Evolutionary conservation across 345 rosid genomes (phyloP).

Genomic region (Euclidium syriacum): DNA sequence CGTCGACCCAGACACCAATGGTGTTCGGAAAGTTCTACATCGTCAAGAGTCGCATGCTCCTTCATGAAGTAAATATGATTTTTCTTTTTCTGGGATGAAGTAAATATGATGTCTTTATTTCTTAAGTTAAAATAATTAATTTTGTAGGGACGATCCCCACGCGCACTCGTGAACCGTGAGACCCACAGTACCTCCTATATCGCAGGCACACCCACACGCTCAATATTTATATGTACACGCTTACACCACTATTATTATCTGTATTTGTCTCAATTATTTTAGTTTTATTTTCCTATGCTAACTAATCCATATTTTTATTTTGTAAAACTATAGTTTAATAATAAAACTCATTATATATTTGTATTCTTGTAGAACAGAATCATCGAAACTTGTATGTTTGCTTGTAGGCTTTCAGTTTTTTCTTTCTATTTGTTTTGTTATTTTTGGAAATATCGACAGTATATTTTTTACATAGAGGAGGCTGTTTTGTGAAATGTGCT

Average conservation of each 20-base stretch:
- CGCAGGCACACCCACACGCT: slow-evolving; percentile 32
- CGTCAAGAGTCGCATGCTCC: no score
- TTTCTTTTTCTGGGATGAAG: not conserved
- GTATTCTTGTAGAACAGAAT: slow-evolving; percentile 1
- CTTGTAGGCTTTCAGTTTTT: slow-evolving; percentile 19
- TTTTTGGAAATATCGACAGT: slow-evolving; percentile 21
- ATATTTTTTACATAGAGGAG: not conserved
- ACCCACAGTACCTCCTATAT: slow-evolving; percentile 33
- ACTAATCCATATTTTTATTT: not conserved
- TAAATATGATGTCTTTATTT: not conserved
- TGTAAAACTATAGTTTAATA: not conserved
- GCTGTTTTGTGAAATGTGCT: slow-evolving; percentile 2
- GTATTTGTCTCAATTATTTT: slow-evolving; percentile 33
- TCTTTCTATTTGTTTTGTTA: slow-evolving; percentile 13
- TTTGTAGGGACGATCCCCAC: slow-evolving; percentile 30
- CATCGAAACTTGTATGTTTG: slow-evolving; percentile 11
- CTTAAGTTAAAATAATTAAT: slow-evolving; percentile 14
- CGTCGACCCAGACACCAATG: no score
- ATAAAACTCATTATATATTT: not conserved
- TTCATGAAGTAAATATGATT: no score
- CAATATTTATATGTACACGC: slow-evolving; percentile 29
- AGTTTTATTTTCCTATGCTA: not conserved
- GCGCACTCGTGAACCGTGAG: slow-evolving; percentile 32
- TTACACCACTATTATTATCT: slow-evolving; percentile 31
- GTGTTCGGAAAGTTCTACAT: no score